These are phyloP conservation scores for Thuja plicata DNA, from an alignment of 83 land plant genomes.

Conservation along the genomic window DNA sequence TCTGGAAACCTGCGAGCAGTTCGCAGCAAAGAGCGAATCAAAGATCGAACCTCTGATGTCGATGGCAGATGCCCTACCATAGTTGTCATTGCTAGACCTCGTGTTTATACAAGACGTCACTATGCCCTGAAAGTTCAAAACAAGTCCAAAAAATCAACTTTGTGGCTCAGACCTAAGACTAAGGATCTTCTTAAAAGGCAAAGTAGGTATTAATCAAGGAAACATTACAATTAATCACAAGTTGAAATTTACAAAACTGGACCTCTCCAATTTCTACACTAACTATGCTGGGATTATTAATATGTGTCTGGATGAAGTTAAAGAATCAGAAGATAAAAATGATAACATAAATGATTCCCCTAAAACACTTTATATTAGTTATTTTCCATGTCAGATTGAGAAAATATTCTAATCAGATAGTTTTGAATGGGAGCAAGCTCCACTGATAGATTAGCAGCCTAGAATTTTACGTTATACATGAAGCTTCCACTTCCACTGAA, in stretches of 20 bases:
- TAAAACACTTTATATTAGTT: neutral
- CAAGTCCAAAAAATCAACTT: neutral
- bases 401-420: neutral
- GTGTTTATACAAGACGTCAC: neutral
- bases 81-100: conserved; percentile 2
- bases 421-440: neutral
- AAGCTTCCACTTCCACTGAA: neutral
- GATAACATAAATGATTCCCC: neutral
- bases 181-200: neutral
- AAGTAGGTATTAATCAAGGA: neutral
- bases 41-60: conserved; percentile 42
- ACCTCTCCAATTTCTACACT: neutral
- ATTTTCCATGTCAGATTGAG: neutral
- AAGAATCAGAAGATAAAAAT: neutral
- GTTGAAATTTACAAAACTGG: neutral
- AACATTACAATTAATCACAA: neutral
- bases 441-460: neutral
- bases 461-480: neutral
- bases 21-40: conserved; percentile 63
- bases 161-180: neutral
- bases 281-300: neutral
- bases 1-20: conserved; percentile 65
- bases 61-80: conserved; percentile 26
- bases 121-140: neutral
- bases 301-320: neutral